phyloP scores from a whole-genome alignment of 345 rosid species.

The Leavenworthia alabamica region DNA sequence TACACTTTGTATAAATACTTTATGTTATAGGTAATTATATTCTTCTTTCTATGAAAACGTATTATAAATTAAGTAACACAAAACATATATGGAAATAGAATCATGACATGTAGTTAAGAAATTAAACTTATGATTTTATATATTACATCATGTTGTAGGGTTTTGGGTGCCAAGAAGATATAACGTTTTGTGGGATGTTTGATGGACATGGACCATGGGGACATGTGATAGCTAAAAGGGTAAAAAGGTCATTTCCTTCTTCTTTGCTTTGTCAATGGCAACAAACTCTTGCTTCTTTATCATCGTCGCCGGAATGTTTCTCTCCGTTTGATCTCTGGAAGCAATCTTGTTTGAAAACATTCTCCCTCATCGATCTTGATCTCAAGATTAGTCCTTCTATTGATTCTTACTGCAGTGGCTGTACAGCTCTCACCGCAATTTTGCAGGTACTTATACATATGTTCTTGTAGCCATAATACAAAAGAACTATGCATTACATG shows the following conservation, averaged over 20 bases:
- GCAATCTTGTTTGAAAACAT: conserved; percentile 60
- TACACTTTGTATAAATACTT: conserved; percentile 17
- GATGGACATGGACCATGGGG: conserved; percentile 99
- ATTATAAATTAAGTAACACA: not conserved
- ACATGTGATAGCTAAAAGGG: conserved; percentile 60
- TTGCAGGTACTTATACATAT: conserved; percentile 54
- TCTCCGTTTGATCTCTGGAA: conserved; percentile 62
- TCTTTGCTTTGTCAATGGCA: conserved; percentile 79
- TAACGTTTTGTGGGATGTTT: conserved; percentile 73
- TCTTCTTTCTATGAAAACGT: not conserved
- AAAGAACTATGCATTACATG: not conserved
- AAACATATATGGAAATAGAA: not conserved
- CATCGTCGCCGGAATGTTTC: conserved; percentile 32
- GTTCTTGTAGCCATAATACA: conserved; percentile 1
- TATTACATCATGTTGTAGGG: conserved; percentile 38
- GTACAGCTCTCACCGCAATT: conserved; percentile 67
- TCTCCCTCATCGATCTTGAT: conserved; percentile 59
- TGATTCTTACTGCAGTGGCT: conserved; percentile 65
- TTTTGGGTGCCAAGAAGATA: conserved; percentile 83
- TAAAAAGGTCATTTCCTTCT: conserved; percentile 46
- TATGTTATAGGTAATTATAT: conserved; percentile 13
- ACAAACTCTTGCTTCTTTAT: conserved; percentile 39
- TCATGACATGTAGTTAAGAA: not conserved
- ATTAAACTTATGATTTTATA: not conserved
- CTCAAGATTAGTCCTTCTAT: conserved; percentile 57